Conservation (phyloP, 2,329 filamentous ascomycete species). For the Aspergillus sp. region DNA sequence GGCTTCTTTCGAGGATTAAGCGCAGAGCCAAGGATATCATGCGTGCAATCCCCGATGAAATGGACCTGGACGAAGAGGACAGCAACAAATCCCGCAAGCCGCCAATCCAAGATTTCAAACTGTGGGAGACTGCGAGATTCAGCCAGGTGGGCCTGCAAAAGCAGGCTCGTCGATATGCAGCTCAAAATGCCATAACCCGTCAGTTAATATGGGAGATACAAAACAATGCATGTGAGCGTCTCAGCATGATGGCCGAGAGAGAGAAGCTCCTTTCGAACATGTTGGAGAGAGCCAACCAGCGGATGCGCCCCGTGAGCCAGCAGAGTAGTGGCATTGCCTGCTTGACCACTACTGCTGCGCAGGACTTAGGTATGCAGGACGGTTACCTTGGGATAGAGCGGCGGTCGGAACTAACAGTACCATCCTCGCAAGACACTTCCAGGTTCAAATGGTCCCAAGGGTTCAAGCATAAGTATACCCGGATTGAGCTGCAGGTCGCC, state of each 20-base stretch:
- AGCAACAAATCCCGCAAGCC: conserved; percentile 11
- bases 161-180: conserved; percentile 30
- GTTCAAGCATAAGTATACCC: conserved; percentile 35
- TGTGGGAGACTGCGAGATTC: conserved; percentile 33
- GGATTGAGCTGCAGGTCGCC: conserved; percentile 33
- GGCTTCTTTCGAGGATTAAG: conserved; percentile 33
- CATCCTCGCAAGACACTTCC: conserved; percentile 22
- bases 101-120: conserved; percentile 20
- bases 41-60: conserved; percentile 16
- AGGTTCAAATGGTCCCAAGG: conserved; percentile 30
- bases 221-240: conserved; percentile 30
- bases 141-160: conserved; percentile 34
- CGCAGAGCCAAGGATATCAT: conserved; percentile 21
- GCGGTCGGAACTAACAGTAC: conserved; percentile 15
- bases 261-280: conserved; percentile 28
- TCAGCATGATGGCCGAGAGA: conserved; percentile 24
- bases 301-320: conserved; percentile 24
- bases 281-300: conserved; percentile 23
- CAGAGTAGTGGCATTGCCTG: conserved; percentile 32
- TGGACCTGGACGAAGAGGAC: conserved; percentile 27
- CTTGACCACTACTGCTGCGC: conserved; percentile 30
- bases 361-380: conserved; percentile 30
- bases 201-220: conserved; percentile 41
- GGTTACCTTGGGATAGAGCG: conserved; percentile 7
- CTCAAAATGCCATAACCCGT: conserved; percentile 36